A percentile compares a stretch with the other conserved stretches of the same genome.
Conservation (phyloP, 345 rosid species). For the Camelina laxa region DNA sequence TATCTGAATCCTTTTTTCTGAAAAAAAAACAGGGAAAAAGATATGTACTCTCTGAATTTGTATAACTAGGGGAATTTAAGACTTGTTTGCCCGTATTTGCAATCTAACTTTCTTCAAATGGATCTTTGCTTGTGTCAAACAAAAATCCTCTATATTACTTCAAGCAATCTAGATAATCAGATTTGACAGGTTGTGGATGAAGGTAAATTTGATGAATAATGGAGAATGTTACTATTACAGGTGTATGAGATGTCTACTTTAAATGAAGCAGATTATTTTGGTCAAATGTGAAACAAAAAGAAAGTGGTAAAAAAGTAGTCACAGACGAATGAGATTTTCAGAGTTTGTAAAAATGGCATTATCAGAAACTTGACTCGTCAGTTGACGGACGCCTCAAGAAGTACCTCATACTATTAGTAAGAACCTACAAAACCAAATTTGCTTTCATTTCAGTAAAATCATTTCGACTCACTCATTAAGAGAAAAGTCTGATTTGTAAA, state of each 20-base stretch:
- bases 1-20: conserved; percentile 30
- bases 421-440: conserved; percentile 52
- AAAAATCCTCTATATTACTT: background rate
- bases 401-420: conserved; percentile 73
- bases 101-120: conserved; percentile 27
- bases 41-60: conserved; percentile 38
- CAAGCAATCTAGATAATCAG: background rate
- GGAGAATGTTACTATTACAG: conserved; percentile 37
- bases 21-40: conserved; percentile 9
- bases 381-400: conserved; percentile 84
- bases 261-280: conserved; percentile 35
- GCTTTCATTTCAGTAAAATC: background rate
- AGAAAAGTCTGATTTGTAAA: background rate
- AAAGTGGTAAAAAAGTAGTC: background rate
- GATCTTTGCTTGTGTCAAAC: conserved; percentile 15
- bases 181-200: conserved; percentile 16
- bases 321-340: conserved; percentile 3
- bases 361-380: conserved; percentile 75
- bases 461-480: background rate
- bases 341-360: background rate
- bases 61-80: conserved; percentile 35
- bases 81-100: conserved; percentile 33
- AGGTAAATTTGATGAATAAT: conserved; percentile 24
- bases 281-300: conserved; percentile 15
- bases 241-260: conserved; percentile 25